phyloP scores from a whole-genome alignment of 2,329 filamentous ascomycete species.

The Diaporthe sp. region DNA sequence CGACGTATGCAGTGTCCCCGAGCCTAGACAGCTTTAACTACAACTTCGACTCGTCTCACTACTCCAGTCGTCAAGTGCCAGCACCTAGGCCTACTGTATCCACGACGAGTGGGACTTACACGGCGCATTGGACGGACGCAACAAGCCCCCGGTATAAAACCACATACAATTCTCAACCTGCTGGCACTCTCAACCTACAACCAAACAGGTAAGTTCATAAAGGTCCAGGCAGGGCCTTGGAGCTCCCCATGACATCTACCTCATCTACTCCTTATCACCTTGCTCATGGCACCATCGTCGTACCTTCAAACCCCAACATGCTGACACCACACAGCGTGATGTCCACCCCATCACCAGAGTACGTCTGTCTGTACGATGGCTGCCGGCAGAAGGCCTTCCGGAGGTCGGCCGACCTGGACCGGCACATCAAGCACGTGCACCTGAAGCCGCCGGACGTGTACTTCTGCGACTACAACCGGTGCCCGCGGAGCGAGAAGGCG shows the following conservation, averaged over 20 bases:
- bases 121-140: conserved; percentile 6
- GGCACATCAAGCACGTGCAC: conserved; percentile 67
- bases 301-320: background rate
- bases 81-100: background rate
- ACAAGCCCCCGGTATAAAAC: background rate
- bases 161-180: conserved; percentile 1
- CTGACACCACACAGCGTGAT: conserved; percentile 23
- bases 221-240: too few species aligned
- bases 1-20: conserved; percentile 12
- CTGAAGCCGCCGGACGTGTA: conserved; percentile 58
- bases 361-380: conserved; percentile 55
- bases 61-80: background rate
- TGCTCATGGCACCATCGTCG: too few species aligned
- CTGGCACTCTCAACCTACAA: conserved; percentile 9
- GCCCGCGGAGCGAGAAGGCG: conserved; percentile 54
- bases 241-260: too few species aligned
- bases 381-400: conserved; percentile 64
- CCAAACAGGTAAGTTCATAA: conserved; percentile 7
- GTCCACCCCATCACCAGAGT: conserved; percentile 30
- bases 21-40: conserved; percentile 14
- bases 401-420: conserved; percentile 67
- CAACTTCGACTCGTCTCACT: conserved; percentile 8
- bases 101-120: background rate
- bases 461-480: conserved; percentile 67
- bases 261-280: too few species aligned